Base-by-base conservation (phyloP, 495 filamentous ascomycete genomes). In the Friedmanniomyces endolithicus region DNA sequence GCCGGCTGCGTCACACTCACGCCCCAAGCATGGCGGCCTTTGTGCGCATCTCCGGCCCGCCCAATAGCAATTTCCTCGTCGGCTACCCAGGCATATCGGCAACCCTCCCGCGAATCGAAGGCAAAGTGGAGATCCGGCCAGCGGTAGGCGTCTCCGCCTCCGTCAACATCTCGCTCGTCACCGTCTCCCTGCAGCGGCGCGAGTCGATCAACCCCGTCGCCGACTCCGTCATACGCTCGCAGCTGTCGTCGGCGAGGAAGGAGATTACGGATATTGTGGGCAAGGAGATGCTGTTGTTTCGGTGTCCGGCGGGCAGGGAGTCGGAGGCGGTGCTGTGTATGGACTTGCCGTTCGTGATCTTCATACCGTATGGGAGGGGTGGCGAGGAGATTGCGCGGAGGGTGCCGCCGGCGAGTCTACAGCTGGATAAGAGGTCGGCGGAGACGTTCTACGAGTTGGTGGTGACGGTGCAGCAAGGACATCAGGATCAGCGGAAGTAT, bases 61-160 rank as follows among this genome's bases (percentile, higher is more conserved):
- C 92, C 61, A 98, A 98, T 74, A 92, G 88, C 71, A 90, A 88
- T 70, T 59, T 59, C 50, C 56, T 53, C 19, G 88, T 97, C 58
- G 92, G 92, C 47, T 98, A 98, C 69, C 92, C 92, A 6, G 92
- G 92, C 57, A 97, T 98, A 69, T 95, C 94, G 31, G 94, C 92
- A 60, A 98, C 94, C 4, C 74, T 96, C 88, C 92, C 92, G 56
- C 82, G 92, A 61, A 88, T 98, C 71, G 89, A 95, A 73, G 92
- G 92, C 53, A 96, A 94, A 71, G 92, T 98, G 68, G 92, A 98
- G 73, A 94, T 98, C 60, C 83, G 92, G 53, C 94, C 92, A 33
- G 76, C 77, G 60, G 72, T 79, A 35, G 92, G 92, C 35, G 80
- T 85, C 62, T 87, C 87, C 27, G 88, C 87, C 11, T 88, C 92